phyloP scores from a whole-genome alignment of 164 flowering plant species.

The Liriodendron chinense region DNA sequence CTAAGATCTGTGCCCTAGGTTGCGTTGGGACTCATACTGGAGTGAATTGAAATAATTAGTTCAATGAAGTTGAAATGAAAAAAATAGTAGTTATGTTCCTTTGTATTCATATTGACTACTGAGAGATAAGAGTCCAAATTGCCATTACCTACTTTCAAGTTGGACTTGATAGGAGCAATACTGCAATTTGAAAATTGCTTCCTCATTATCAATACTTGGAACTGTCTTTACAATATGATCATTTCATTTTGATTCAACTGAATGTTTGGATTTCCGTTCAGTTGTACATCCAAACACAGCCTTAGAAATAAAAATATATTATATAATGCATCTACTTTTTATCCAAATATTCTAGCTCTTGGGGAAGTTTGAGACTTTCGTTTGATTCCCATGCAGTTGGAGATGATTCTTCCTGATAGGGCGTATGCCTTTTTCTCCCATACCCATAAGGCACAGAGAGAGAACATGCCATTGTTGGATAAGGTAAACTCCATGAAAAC shows the following conservation, averaged over 20 bases:
- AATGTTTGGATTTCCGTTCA: too few relatives aligned
- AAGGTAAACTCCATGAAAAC: slow-evolving; percentile 41
- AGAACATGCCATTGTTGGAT: slow-evolving; percentile 93
- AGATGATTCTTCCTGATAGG: slow-evolving; percentile 84
- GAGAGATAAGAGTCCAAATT: too few relatives aligned
- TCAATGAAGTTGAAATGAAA: background rate
- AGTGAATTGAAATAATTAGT: background rate
- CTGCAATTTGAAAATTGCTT: background rate
- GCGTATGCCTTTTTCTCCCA: slow-evolving; percentile 97
- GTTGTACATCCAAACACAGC: too few relatives aligned
- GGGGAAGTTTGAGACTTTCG: background rate
- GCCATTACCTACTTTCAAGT: background rate
- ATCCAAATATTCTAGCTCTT: background rate
- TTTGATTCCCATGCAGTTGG: slow-evolving; percentile 51
- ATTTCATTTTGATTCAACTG: background rate
- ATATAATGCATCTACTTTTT: background rate
- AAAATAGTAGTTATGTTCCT: background rate
- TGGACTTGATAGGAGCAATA: background rate
- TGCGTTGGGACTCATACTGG: background rate
- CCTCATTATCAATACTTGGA: background rate
- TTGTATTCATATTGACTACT: background rate
- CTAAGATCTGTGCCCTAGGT: background rate
- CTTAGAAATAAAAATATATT: too few relatives aligned
- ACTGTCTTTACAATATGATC: background rate
- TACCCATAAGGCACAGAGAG: slow-evolving; percentile 97